phyloP scores from a whole-genome alignment of 768 basidiomycete species.

The Tricholoma bakamatsutake region DNA sequence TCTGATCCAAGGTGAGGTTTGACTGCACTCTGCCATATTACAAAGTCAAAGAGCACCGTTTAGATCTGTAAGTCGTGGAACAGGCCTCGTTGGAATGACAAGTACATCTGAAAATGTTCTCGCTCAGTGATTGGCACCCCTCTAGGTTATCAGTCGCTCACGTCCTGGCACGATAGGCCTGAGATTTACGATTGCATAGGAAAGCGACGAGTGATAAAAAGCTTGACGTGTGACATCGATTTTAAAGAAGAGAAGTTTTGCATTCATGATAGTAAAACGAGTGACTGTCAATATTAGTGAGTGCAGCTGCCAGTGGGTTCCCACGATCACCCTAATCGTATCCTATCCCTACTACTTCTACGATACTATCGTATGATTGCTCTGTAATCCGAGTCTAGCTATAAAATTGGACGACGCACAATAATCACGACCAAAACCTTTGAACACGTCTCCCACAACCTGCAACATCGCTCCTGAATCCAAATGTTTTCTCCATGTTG shows the following conservation, averaged over 20 bases:
- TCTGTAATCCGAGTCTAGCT: not conserved
- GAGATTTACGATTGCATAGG: constrained; percentile 89
- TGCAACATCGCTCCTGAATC: not conserved
- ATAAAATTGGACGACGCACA: not conserved
- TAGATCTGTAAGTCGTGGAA: constrained; percentile 52
- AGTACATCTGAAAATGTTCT: constrained; percentile 45
- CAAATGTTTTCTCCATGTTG: constrained; percentile 12
- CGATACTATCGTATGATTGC: no score
- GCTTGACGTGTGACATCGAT: constrained; percentile 74
- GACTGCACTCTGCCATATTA: not conserved
- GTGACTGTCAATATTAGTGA: no score
- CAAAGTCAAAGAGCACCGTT: constrained; percentile 27
- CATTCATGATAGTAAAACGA: not conserved
- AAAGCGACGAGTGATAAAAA: constrained; percentile 63
- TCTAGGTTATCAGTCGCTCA: constrained; percentile 34
- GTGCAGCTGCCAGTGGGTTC: no score
- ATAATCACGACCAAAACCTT: constrained; percentile 1
- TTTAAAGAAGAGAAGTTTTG: constrained; percentile 59
- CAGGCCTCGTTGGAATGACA: constrained; percentile 50
- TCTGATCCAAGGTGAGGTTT: constrained; percentile 21
- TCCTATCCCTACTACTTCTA: no score
- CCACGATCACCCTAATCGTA: no score
- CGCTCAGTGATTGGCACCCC: not conserved
- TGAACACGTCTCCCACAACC: not conserved
- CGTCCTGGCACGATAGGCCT: constrained; percentile 94